These are phyloP conservation scores for Wickerhamomyces ciferrii DNA, from an alignment of 805 yeast species.

Conservation along the genomic window DNA sequence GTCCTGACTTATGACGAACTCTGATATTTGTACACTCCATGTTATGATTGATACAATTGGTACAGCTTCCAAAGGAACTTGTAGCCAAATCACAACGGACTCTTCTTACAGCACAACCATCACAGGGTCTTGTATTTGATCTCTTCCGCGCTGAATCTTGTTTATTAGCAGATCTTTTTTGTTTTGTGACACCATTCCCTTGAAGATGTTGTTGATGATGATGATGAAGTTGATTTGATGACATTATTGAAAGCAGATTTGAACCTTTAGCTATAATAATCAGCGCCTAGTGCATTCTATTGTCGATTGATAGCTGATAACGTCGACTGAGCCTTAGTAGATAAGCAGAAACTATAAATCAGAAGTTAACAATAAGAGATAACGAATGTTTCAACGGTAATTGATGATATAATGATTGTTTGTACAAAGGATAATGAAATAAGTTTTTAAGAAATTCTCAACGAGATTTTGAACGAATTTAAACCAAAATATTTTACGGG, in stretches of 20 bases:
- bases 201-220: neutral
- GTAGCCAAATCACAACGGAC: slow-evolving; percentile 18
- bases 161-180: neutral
- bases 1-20: slow-evolving; percentile 19
- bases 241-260: neutral
- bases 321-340: too few relatives aligned
- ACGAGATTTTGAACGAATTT: neutral
- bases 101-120: slow-evolving; percentile 22
- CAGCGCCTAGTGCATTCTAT: neutral
- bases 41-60: slow-evolving; percentile 18
- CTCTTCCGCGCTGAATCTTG: neutral
- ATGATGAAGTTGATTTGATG: neutral
- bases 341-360: neutral
- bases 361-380: neutral
- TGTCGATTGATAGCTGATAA: neutral
- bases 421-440: too few relatives aligned
- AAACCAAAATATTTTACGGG: neutral
- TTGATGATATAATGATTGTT: neutral
- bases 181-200: too few relatives aligned
- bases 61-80: slow-evolving; percentile 10
- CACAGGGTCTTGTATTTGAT: slow-evolving; percentile 16
- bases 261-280: neutral
- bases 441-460: neutral
- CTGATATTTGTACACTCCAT: slow-evolving; percentile 19
- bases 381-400: too few relatives aligned